Evolutionary conservation across 208 protist genomes (phyloP).

Genomic region (Porcisia hertigi): DNA sequence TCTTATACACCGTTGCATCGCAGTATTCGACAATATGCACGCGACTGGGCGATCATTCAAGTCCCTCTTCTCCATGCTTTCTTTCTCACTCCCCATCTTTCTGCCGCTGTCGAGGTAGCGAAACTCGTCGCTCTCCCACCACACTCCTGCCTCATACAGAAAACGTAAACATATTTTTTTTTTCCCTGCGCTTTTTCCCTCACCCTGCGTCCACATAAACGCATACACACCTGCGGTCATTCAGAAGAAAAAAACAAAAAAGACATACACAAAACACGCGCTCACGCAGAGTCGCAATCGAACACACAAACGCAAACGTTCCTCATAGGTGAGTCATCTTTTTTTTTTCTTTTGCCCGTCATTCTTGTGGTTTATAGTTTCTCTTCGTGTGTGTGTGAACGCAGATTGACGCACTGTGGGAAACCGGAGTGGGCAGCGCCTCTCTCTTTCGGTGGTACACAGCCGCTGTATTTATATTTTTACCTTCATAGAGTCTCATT

Average conservation of each 20-base stretch:
- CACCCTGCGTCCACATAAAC: not conserved
- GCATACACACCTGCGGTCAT: not conserved
- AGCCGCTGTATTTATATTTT: not conserved
- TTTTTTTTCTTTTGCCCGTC: not conserved
- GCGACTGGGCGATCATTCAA: not conserved
- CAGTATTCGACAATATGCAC: not conserved
- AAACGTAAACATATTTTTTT: not conserved
- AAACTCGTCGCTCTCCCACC: not conserved
- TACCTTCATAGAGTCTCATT: conserved; percentile 3
- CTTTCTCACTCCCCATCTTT: not conserved
- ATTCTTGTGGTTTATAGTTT: conserved; percentile 1
- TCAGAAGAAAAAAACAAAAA: not conserved
- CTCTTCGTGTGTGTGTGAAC: not conserved
- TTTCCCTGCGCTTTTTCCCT: not conserved
- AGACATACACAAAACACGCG: not conserved
- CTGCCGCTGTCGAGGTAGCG: not conserved
- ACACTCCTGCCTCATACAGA: not conserved
- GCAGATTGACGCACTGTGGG: not conserved
- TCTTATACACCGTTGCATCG: not conserved
- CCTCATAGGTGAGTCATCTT: not conserved
- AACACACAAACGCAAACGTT: not conserved
- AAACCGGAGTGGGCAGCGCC: not conserved
- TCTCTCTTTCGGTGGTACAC: not conserved
- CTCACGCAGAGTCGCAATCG: too few relatives aligned
- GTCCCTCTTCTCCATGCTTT: not conserved